These are phyloP conservation scores for Fusarium protoensiforme DNA, from an alignment of 2,329 filamentous ascomycete genomes.

Conservation along the genomic window DNA sequence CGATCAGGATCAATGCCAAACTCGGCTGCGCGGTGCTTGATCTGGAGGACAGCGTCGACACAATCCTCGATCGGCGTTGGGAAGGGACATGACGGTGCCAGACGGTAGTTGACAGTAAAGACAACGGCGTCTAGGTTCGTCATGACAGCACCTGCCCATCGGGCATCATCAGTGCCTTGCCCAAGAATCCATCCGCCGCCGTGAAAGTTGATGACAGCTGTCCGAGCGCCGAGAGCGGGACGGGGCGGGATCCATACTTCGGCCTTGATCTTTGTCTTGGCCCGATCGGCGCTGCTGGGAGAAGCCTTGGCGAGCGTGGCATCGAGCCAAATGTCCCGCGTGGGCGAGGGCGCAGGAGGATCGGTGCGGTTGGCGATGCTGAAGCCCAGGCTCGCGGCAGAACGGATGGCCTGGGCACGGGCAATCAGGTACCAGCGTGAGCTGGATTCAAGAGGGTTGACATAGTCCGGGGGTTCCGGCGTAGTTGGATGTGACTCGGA, in stretches of 20 bases:
- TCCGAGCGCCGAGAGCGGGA: conserved; percentile 50
- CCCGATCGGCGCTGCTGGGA: conserved; percentile 45
- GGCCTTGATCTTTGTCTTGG: conserved; percentile 54
- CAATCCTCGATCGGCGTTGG: conserved; percentile 74
- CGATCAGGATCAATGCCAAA: conserved; percentile 66
- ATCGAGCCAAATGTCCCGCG: conserved; percentile 55
- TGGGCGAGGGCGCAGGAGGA: conserved; percentile 52
- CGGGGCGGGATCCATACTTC: conserved; percentile 59
- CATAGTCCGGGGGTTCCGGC: conserved; percentile 51
- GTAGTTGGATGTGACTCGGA: conserved; percentile 45
- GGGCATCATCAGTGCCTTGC: conserved; percentile 70
- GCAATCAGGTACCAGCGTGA: conserved; percentile 57
- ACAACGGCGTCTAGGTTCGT: conserved; percentile 66
- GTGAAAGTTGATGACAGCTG: conserved; percentile 74
- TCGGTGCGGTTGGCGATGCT: conserved; percentile 55
- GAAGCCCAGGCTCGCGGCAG: conserved; percentile 57
- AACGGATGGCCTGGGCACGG: conserved; percentile 56
- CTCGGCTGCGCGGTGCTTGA: conserved; percentile 65
- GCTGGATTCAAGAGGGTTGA: conserved; percentile 56
- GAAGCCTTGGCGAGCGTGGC: conserved; percentile 52
- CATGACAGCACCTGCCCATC: conserved; percentile 67
- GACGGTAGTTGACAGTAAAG: conserved; percentile 74
- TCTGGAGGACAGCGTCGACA: conserved; percentile 71
- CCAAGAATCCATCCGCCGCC: conserved; percentile 75
- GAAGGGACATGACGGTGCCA: conserved; percentile 73